A percentile compares a stretch with the other conserved stretches of the same genome.
phyloP scores from a whole-genome alignment of 768 basidiomycete species.

The Lentinula guzmanii region DNA sequence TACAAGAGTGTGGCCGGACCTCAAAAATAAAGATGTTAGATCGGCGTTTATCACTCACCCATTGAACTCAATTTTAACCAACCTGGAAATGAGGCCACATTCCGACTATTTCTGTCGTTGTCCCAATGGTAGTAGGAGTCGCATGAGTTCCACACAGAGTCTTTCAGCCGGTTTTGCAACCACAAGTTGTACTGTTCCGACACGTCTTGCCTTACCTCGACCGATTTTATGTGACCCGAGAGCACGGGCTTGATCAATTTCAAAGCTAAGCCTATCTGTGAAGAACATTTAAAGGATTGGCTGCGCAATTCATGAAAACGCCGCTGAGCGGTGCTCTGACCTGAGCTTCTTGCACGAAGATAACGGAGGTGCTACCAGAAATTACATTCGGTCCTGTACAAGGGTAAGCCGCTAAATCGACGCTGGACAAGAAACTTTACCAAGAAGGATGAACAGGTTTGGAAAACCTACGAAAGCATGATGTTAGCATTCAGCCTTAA shows the following conservation, averaged over 20 bases:
- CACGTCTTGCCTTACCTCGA: constrained; percentile 41
- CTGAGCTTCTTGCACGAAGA: constrained; percentile 53
- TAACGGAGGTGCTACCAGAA: constrained; percentile 51
- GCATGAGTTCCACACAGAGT: constrained; percentile 50
- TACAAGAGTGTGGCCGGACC: constrained; percentile 22
- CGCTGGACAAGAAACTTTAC: constrained; percentile 17
- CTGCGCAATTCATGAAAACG: not conserved
- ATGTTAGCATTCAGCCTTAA: not conserved
- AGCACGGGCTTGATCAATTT: constrained; percentile 49
- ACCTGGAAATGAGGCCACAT: constrained; percentile 49
- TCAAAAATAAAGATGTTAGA: not conserved
- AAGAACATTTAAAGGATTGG: not conserved
- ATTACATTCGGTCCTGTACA: constrained; percentile 48
- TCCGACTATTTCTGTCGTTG: constrained; percentile 21
- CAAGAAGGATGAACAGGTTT: constrained; percentile 43
- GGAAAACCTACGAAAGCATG: constrained; percentile 35
- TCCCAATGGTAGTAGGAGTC: constrained; percentile 45
- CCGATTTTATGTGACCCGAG: constrained; percentile 38
- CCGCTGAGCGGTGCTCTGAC: constrained; percentile 17
- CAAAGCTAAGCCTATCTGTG: constrained; percentile 42
- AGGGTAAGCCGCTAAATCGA: not conserved
- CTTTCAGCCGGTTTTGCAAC: constrained; percentile 40
- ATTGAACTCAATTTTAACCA: constrained; percentile 20
- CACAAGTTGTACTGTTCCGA: constrained; percentile 45
- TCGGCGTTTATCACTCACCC: not conserved